Evolutionary conservation across 305 asterid genomes (phyloP), one percentile per base, ranked within the genome.

Genomic region (Fraxinus latifolia): DNA sequence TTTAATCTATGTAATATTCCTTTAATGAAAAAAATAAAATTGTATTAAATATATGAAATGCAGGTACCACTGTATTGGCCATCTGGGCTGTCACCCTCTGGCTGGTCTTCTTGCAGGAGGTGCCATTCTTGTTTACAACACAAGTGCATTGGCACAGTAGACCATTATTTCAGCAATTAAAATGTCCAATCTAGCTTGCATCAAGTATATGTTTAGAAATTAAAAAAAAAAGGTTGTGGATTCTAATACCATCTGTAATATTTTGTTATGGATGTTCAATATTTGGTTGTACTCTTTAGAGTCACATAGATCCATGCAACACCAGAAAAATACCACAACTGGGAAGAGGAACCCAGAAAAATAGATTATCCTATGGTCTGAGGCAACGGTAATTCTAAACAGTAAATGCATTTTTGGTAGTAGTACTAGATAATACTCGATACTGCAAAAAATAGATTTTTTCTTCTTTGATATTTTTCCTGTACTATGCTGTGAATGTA

Each of bases 111-210:
- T 96, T 12, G 95, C 94, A 29, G 99, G 97, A 74, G 99, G 97
- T 15, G 97, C 95, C 9, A 97, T 96, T 76, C 98, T 94, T 27
- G 98, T 96, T 71, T 94, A 90, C 97, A 94, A 87, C 97, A 96
- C 98, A 74, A 94, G 99, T 90, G 97, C 99, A 77, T 86, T 96
- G 93, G 89, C 86, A 25, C 97, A 93, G 92, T 94, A 86, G 82
- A 82, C 14, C n/a, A 62, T 23, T 8, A 62, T 62, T 23, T 9
- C 53, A 44, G 53, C 53, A 44, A 44, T 44, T 23, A 83, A 15
- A 62, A 7, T 44, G 55, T 50, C 17, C 6, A 3, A 6, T 80
- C 67, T 73, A 80, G 62, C 27, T 33, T 72, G 73, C 60, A 29
- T 80, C 72, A 65, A 44, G 14, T 19, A 50, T 12, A 29, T 12